A percentile compares a stretch with the other conserved stretches of the same genome.
These are phyloP conservation scores for Thozetella sp. DNA, from an alignment of 495 filamentous ascomycete species.

Conservation along the genomic window DNA sequence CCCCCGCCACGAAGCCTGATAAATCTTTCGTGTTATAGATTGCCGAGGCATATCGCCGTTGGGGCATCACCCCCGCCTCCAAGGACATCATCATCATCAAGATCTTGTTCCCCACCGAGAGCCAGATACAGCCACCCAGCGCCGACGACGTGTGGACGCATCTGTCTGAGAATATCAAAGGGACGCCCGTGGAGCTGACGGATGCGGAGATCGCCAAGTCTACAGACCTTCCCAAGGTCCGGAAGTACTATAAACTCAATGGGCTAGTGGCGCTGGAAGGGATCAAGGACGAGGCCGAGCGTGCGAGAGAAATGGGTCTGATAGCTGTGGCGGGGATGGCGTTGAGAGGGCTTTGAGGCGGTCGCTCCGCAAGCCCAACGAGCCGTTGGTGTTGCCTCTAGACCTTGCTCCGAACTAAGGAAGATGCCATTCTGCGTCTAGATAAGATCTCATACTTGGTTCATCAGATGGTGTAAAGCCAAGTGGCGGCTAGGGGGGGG, in stretches of 20 bases:
- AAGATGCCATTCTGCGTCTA: too few relatives aligned
- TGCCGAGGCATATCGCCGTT: slow-evolving; percentile 83
- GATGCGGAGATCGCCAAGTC: slow-evolving; percentile 59
- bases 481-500: too few relatives aligned
- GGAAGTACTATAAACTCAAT: slow-evolving; percentile 83
- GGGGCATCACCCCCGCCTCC: slow-evolving; percentile 75
- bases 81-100: slow-evolving; percentile 77
- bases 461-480: too few relatives aligned
- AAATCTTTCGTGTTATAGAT: too few relatives aligned
- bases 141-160: slow-evolving; percentile 63
- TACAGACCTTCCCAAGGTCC: slow-evolving; percentile 69
- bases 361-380: neutral
- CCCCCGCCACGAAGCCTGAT: slow-evolving; percentile 5
- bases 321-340: slow-evolving; percentile 73
- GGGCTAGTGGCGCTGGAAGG: slow-evolving; percentile 41
- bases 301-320: slow-evolving; percentile 58
- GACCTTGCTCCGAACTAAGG: too few relatives aligned
- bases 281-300: slow-evolving; percentile 27
- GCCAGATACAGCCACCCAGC: slow-evolving; percentile 27
- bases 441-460: too few relatives aligned
- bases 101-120: slow-evolving; percentile 37
- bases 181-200: slow-evolving; percentile 60
- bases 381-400: too few relatives aligned
- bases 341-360: slow-evolving; percentile 57
- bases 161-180: slow-evolving; percentile 63